Evolutionary conservation across 2,329 filamentous ascomycete species (phyloP).

Genomic region (Curvularia verruculosa): DNA sequence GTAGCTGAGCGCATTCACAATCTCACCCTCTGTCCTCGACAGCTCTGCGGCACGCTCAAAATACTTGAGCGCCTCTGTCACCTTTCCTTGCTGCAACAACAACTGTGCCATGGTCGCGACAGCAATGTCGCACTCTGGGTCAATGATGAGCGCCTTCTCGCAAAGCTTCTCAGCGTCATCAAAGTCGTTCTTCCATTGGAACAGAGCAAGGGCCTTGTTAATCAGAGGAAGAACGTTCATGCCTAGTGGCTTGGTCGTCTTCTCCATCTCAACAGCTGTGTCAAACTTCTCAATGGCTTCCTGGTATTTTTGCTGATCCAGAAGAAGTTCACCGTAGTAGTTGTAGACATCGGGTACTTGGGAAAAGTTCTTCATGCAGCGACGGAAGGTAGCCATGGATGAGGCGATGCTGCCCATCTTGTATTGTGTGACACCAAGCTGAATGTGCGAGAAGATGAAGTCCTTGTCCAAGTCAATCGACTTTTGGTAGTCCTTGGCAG

Average conservation of each 20-base stretch:
- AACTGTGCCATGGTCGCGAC: constrained; percentile 99
- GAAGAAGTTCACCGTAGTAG: constrained; percentile 96
- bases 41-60: constrained; percentile 96
- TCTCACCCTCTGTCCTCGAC: constrained; percentile 90
- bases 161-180: constrained; percentile 93
- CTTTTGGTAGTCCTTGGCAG: constrained; percentile 98
- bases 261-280: constrained; percentile 98
- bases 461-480: constrained; percentile 94
- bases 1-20: constrained; percentile 94
- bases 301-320: constrained; percentile 94
- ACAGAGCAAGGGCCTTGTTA: constrained; percentile 96
- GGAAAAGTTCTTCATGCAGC: constrained; percentile 98
- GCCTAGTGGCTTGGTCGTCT: constrained; percentile 86
- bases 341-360: constrained; percentile 98
- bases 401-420: constrained; percentile 99
- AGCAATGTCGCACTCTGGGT: constrained; percentile 97
- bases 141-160: constrained; percentile 96
- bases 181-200: constrained; percentile 99
- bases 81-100: constrained; percentile 95
- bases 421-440: constrained; percentile 98
- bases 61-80: constrained; percentile 91
- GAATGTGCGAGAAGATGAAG: constrained; percentile 99
- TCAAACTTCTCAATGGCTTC: constrained; percentile 99
- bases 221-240: constrained; percentile 98
- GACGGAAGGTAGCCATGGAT: constrained; percentile 96